Base-by-base conservation (phyloP, 768 basidiomycete species). In the Boletus sp. region DNA sequence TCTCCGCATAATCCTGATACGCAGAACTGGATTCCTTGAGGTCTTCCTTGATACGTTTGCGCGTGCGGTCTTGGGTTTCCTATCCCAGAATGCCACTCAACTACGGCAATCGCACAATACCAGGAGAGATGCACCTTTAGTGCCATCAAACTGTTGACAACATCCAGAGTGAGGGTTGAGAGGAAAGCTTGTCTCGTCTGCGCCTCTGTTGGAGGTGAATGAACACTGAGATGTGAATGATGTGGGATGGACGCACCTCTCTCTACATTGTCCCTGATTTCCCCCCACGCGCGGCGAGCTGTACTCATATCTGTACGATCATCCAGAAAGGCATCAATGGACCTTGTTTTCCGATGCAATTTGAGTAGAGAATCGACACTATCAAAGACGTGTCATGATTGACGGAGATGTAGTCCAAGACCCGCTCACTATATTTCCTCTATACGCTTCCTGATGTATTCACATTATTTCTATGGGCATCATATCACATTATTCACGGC, bases 1-100 rank as follows among this genome's bases (percentile, higher is more conserved):
- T 84, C 67, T 92, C 91, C 11, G 86, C 85, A 67, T 86, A 94
- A 33, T 96, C 94, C 33, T 82, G 81, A 71, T 96, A 94, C 35
- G 88, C 83, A 52, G 72, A 62, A n/a, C 77, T 77, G 0, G 93
- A 91, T 9, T 85, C 84, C 71, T 92, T 94, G 54, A 95, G 72
- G 68, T 95, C 94, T 66, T 96, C 94, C 69, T 90, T 92, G 70
- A 97, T 89, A 29, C 92, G 85, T 68, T 92, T 91, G 47, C 91
- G 81, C n/a, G 92, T 95, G 37, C 94, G 83, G 52, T 92, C 91
- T 76, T 96, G 94, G 11, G 87, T 89, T 63, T 95, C 93, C 92
- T 94, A 15, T 24, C 5, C 12, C 11, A 52, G 11, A 36, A 48
- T 14, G 9, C 3, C 17, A 56, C 39, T 57, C 54, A 57, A 53